These are phyloP conservation scores for Cutaneotrichosporon cyanovorans DNA, from an alignment of 1,284 basidiomycete species.

Conservation along the genomic window DNA sequence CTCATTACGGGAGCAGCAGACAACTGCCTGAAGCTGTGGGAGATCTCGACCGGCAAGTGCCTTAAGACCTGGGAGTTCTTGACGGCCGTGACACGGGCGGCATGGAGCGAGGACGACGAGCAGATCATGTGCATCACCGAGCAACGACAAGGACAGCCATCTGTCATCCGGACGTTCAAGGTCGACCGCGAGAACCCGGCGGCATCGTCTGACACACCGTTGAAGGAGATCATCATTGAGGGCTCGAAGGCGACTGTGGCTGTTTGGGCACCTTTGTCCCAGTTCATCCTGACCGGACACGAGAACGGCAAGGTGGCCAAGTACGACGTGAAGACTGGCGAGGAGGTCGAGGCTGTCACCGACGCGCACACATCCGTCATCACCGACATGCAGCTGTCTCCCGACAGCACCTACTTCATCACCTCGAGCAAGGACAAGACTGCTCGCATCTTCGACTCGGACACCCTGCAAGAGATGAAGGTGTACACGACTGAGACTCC, in stretches of 20 bases:
- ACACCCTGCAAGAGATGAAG: slow-evolving; percentile 83
- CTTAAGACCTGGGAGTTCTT: slow-evolving; percentile 94
- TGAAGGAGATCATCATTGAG: slow-evolving; percentile 73
- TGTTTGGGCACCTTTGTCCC: slow-evolving; percentile 72
- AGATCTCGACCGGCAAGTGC: slow-evolving; percentile 81
- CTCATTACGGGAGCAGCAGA: slow-evolving; percentile 80
- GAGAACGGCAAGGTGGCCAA: slow-evolving; percentile 90
- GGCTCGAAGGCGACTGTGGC: slow-evolving; percentile 94
- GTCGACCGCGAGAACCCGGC: slow-evolving; percentile 75
- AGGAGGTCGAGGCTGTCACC: slow-evolving; percentile 63
- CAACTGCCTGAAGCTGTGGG: slow-evolving; percentile 88
- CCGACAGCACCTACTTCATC: slow-evolving; percentile 89
- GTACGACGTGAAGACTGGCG: slow-evolving; percentile 80
- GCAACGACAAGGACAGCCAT: slow-evolving; percentile 84
- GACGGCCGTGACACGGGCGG: slow-evolving; percentile 92
- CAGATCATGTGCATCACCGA: slow-evolving; percentile 90
- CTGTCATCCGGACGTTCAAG: slow-evolving; percentile 59
- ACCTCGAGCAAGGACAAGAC: slow-evolving; percentile 96
- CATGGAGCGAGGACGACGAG: slow-evolving; percentile 71
- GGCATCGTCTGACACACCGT: slow-evolving; percentile 53
- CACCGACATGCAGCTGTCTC: slow-evolving; percentile 86
- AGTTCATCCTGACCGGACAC: slow-evolving; percentile 84
- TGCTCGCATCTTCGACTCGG: slow-evolving; percentile 84
- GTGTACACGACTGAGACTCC: slow-evolving; percentile 90
- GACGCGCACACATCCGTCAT: slow-evolving; percentile 73